Percentiles rank a stretch among this genome's conserved stretches.
Evolutionary conservation across 2,329 filamentous ascomycete genomes (phyloP).

Genomic region (Reticulascus tulasneorum): DNA sequence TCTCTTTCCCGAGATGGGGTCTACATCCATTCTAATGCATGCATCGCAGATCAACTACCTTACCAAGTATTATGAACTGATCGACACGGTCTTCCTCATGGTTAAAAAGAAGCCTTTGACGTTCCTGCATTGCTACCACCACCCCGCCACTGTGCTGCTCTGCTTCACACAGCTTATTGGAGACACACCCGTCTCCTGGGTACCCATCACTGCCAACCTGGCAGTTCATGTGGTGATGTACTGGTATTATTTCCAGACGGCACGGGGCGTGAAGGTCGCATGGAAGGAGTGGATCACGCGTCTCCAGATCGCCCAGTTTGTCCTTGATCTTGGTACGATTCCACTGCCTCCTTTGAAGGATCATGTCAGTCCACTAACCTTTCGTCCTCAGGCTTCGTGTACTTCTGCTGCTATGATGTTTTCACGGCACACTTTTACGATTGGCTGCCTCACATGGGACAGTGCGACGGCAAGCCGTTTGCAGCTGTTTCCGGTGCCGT

Average conservation of each 20-base stretch:
- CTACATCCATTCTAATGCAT: conserved; percentile 27
- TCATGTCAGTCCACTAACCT: not conserved
- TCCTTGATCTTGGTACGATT: conserved; percentile 76
- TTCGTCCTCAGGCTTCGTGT: conserved; percentile 25
- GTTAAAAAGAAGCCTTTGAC: conserved; percentile 93
- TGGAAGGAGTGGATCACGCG: conserved; percentile 96
- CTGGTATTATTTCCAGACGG: conserved; percentile 96
- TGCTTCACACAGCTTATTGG: conserved; percentile 89
- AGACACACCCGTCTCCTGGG: conserved; percentile 80
- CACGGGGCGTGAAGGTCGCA: conserved; percentile 82
- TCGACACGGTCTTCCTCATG: conserved; percentile 86
- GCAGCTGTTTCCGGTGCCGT: conserved; percentile 71
- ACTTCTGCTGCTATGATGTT: conserved; percentile 78
- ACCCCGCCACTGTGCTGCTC: conserved; percentile 81
- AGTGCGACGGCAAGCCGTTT: conserved; percentile 73
- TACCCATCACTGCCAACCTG: conserved; percentile 78
- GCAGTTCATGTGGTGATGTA: conserved; percentile 90
- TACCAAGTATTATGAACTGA: conserved; percentile 82
- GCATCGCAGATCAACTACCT: conserved; percentile 90
- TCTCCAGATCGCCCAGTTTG: conserved; percentile 83
- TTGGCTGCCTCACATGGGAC: conserved; percentile 63
- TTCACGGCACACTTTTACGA: conserved; percentile 66
- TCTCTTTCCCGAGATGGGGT: not conserved
- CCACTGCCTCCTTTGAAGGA: conserved; percentile 1
- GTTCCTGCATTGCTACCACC: conserved; percentile 92